Evolutionary conservation across 495 filamentous ascomycete species (phyloP).

Genomic region (Lasiosphaeris hirsuta): DNA sequence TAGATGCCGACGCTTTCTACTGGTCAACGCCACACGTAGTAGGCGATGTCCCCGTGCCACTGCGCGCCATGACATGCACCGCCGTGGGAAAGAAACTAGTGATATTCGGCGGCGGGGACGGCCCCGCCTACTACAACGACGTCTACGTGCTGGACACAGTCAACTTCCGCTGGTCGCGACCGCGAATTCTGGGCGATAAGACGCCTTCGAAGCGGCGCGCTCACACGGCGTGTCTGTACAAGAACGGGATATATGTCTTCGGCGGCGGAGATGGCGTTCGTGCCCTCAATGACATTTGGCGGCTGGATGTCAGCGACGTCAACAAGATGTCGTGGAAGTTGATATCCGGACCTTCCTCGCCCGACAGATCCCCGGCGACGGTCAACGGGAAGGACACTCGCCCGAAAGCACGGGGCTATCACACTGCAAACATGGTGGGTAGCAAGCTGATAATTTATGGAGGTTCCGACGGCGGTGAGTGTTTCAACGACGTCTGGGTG

Average conservation of each 20-base stretch:
- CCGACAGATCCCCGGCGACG: conserved; percentile 9
- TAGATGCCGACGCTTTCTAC: conserved; percentile 63
- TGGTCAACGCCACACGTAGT: conserved; percentile 57
- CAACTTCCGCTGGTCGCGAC: conserved; percentile 57
- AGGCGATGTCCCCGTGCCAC: conserved; percentile 58
- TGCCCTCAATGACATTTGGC: conserved; percentile 65
- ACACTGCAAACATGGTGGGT: conserved; percentile 68
- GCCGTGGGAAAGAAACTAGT: conserved; percentile 64
- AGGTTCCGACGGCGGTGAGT: conserved; percentile 62
- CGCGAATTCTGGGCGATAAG: conserved; percentile 50
- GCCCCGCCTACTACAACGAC: conserved; percentile 65
- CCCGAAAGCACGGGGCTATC: conserved; percentile 61
- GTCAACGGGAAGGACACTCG: conserved; percentile 27
- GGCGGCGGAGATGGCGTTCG: conserved; percentile 63
- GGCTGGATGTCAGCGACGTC: conserved; percentile 60
- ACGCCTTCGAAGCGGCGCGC: conserved; percentile 55
- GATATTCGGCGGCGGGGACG: conserved; percentile 64
- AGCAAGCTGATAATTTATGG: conserved; percentile 65
- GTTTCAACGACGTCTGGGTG: conserved; percentile 66
- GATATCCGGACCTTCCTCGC: conserved; percentile 41
- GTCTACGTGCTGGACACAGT: conserved; percentile 65
- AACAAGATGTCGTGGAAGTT: conserved; percentile 62
- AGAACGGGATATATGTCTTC: conserved; percentile 65
- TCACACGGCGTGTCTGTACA: conserved; percentile 64
- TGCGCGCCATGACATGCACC: conserved; percentile 65